Percentiles rank a stretch among this genome's conserved stretches.
Conservation (phyloP, 208 protist genomes). For the Leishmania martiniquensis region DNA sequence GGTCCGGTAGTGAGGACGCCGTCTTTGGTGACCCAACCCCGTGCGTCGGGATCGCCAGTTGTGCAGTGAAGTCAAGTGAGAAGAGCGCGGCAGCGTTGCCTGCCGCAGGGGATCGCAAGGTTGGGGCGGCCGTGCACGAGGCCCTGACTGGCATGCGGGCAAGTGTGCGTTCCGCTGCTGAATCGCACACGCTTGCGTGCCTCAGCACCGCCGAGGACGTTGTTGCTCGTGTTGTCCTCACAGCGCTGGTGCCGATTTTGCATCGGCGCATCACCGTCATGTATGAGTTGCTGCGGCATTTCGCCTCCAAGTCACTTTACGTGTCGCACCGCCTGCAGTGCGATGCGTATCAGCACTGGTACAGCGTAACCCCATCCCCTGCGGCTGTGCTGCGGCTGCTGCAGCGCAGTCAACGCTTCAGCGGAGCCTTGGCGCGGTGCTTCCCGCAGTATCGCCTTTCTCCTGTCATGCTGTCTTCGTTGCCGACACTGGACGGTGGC, state of each 20-base stretch:
- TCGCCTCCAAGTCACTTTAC: constrained; percentile 48
- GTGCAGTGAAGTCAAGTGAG: neutral
- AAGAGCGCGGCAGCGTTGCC: neutral
- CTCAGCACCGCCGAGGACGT: constrained; percentile 27
- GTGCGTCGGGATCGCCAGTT: neutral
- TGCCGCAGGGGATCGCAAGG: neutral
- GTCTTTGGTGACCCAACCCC: neutral
- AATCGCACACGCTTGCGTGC: constrained; percentile 17
- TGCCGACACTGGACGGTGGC: neutral
- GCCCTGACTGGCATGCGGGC: neutral
- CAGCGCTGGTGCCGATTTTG: constrained; percentile 52
- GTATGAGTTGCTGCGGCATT: constrained; percentile 76
- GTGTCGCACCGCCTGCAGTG: constrained; percentile 43
- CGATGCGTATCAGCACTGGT: constrained; percentile 62
- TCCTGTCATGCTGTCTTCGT: neutral
- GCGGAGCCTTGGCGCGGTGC: constrained; percentile 32
- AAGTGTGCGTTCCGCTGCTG: constrained; percentile 19
- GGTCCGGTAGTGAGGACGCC: neutral
- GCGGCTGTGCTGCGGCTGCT: constrained; percentile 60
- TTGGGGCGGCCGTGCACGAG: neutral
- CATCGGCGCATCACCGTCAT: constrained; percentile 67
- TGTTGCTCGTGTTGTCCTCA: constrained; percentile 43
- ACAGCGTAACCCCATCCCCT: constrained; percentile 51
- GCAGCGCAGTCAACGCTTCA: constrained; percentile 47
- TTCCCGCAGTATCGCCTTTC: constrained; percentile 30